phyloP scores from a whole-genome alignment of 495 filamentous ascomycete species.

The Astrothelium macrocarpum region DNA sequence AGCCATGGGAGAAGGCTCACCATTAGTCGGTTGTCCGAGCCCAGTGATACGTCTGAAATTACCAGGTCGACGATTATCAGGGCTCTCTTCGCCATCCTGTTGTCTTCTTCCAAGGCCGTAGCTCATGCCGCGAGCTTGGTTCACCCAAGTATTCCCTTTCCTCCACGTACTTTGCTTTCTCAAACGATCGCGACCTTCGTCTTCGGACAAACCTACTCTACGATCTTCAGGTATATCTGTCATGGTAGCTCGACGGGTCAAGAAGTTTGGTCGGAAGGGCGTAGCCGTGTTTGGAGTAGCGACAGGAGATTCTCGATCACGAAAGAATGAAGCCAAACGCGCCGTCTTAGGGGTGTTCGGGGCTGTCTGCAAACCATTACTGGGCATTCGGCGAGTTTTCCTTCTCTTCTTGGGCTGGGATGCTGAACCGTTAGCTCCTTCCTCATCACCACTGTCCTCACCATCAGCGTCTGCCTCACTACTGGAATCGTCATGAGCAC shows the following conservation, averaged over 20 bases:
- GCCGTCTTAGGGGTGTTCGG: constrained; percentile 50
- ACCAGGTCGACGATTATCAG: constrained; percentile 54
- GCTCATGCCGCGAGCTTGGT: constrained; percentile 46
- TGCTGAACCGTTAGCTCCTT: constrained; percentile 12
- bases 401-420: constrained; percentile 20
- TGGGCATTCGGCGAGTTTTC: constrained; percentile 26
- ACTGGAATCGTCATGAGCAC: constrained; percentile 17
- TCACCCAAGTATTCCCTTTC: constrained; percentile 33
- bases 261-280: constrained; percentile 40
- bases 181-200: constrained; percentile 72
- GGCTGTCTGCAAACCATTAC: constrained; percentile 42
- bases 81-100: constrained; percentile 32
- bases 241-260: constrained; percentile 59
- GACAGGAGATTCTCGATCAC: constrained; percentile 21
- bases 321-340: constrained; percentile 21
- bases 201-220: constrained; percentile 72
- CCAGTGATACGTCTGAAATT: constrained; percentile 68
- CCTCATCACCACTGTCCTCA: constrained; percentile 33
- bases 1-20: constrained; percentile 35
- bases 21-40: constrained; percentile 50
- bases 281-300: constrained; percentile 13
- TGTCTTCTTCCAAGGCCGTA: constrained; percentile 37
- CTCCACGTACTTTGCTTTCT: constrained; percentile 48
- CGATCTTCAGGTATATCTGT: constrained; percentile 55
- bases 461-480: constrained; percentile 32